Evolutionary conservation across 2,329 filamentous ascomycete genomes (phyloP).

Genomic region (Xylariomycetidae sp.): DNA sequence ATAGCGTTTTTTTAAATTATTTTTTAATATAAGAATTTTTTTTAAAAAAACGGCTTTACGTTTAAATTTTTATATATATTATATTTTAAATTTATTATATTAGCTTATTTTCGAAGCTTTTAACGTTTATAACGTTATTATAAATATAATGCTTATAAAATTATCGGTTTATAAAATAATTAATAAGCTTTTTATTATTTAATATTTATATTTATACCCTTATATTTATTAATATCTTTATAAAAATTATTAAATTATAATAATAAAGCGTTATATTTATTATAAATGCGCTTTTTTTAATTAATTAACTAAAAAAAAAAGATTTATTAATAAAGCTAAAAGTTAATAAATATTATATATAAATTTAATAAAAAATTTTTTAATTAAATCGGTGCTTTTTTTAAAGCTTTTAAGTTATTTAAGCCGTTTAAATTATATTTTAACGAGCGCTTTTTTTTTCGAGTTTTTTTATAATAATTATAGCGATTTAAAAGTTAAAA

Average conservation of each 20-base stretch:
- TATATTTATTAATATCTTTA: too few relatives aligned
- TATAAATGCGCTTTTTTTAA: too few relatives aligned
- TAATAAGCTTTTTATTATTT: neutral
- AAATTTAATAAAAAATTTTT: neutral
- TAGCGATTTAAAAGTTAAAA: too few relatives aligned
- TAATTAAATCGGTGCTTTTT: neutral
- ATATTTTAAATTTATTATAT: conserved; percentile 1
- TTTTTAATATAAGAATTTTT: neutral
- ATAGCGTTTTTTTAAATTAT: conserved; percentile 1
- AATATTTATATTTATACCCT: too few relatives aligned
- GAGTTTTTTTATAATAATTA: too few relatives aligned
- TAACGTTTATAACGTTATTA: neutral
- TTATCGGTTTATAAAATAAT: too few relatives aligned
- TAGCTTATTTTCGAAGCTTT: neutral
- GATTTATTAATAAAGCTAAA: too few relatives aligned
- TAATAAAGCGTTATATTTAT: too few relatives aligned
- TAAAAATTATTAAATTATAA: too few relatives aligned
- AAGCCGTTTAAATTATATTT: neutral
- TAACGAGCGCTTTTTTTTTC: neutral
- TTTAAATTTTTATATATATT: neutral
- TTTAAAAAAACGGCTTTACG: neutral
- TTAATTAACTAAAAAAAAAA: too few relatives aligned
- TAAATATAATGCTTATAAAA: neutral
- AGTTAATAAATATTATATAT: neutral
- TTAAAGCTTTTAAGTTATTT: neutral